Evolutionary conservation across 495 filamentous ascomycete genomes (phyloP).

Genomic region (Hypoxylon perforatum): DNA sequence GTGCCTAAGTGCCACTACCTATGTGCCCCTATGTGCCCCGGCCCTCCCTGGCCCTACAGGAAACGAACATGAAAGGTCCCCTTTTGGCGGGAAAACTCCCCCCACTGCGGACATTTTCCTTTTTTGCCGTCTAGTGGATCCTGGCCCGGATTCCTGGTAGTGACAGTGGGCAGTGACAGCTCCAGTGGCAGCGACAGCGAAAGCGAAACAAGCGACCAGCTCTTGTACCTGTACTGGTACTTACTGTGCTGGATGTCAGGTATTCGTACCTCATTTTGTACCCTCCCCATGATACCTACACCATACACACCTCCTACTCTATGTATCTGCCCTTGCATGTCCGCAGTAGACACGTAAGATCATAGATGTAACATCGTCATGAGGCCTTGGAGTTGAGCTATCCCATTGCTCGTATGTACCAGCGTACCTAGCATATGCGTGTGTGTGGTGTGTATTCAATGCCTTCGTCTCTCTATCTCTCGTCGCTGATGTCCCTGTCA

Average conservation of each 20-base stretch:
- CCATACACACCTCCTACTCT: no score
- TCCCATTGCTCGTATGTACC: background rate
- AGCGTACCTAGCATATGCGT: conserved; percentile 13
- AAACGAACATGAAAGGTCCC: background rate
- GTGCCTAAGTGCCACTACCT: background rate
- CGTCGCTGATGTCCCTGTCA: conserved; percentile 19
- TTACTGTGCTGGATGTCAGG: conserved; percentile 3
- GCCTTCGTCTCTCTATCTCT: background rate
- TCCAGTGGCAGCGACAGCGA: no score
- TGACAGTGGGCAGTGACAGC: background rate
- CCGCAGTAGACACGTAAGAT: conserved; percentile 14
- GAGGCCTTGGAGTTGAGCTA: background rate
- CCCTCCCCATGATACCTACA: background rate
- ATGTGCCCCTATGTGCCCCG: background rate
- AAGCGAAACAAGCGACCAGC: no score
- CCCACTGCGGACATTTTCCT: conserved; percentile 8
- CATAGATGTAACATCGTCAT: conserved; percentile 18
- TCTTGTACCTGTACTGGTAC: background rate
- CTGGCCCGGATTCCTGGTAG: conserved; percentile 32
- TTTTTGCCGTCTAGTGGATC: conserved; percentile 13
- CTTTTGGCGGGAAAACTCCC: conserved; percentile 14
- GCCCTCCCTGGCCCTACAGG: background rate
- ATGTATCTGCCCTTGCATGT: conserved; percentile 3
- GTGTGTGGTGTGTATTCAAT: background rate
- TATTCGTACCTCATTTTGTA: background rate